Conservation (phyloP, 805 yeast species). For the Millerozyma acaciae region DNA sequence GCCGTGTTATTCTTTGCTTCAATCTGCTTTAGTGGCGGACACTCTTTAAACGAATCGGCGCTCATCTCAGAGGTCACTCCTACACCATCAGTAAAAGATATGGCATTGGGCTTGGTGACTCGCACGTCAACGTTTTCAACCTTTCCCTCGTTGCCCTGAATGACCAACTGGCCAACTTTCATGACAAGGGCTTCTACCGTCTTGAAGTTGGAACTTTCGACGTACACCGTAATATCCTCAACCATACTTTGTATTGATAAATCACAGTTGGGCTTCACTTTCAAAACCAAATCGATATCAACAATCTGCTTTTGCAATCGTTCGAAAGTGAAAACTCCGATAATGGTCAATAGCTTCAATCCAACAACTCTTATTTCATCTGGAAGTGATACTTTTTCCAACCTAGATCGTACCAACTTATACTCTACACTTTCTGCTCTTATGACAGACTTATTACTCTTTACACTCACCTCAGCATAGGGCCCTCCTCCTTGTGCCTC, state of each 20-base stretch:
- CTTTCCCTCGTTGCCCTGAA: constrained; percentile 32
- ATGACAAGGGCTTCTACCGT: constrained; percentile 92
- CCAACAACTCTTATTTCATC: constrained; percentile 41
- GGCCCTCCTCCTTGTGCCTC: constrained; percentile 44
- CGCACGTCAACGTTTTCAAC: constrained; percentile 47
- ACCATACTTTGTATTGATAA: constrained; percentile 42
- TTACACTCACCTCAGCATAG: constrained; percentile 35
- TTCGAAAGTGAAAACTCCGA: constrained; percentile 93
- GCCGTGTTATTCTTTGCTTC: constrained; percentile 8
- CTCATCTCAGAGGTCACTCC: constrained; percentile 71
- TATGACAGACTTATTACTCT: constrained; percentile 54
- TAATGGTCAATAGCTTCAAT: constrained; percentile 64
- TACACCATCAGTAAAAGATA: constrained; percentile 82
- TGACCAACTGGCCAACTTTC: constrained; percentile 58
- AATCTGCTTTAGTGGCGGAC: constrained; percentile 14
- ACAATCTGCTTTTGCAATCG: constrained; percentile 78
- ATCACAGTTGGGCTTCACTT: constrained; percentile 21
- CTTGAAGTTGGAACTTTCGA: constrained; percentile 77
- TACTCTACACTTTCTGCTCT: constrained; percentile 50
- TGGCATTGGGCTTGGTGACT: constrained; percentile 85
- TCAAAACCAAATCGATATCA: constrained; percentile 47
- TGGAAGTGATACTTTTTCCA: constrained; percentile 8
- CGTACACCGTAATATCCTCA: constrained; percentile 50
- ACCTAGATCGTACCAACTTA: constrained; percentile 30
- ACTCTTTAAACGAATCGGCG: constrained; percentile 32